Conservation (phyloP, 805 yeast species). For the Saccharomycopsis javanensis region DNA sequence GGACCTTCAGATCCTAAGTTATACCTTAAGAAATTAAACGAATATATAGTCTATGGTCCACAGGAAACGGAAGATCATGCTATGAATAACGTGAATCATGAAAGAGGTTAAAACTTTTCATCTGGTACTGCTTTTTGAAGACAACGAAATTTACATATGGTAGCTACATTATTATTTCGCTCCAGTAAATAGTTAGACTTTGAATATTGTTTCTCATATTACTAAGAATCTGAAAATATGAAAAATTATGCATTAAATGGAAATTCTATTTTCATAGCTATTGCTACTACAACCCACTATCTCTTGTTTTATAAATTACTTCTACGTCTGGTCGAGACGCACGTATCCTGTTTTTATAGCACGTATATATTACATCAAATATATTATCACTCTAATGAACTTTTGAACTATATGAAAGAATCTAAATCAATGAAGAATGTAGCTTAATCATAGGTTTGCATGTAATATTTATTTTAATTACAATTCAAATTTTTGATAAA, state of each 20-base stretch:
- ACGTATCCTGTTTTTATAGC: neutral
- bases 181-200: no score
- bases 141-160: neutral
- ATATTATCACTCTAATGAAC: neutral
- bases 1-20: constrained; percentile 69
- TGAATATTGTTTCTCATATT: no score
- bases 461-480: no score
- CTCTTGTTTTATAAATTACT: neutral
- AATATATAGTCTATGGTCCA: constrained; percentile 67
- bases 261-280: neutral
- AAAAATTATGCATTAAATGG: neutral
- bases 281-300: neutral
- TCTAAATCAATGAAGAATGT: neutral
- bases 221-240: no score
- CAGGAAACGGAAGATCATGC: constrained; percentile 31
- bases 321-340: neutral
- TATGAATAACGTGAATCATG: constrained; percentile 22
- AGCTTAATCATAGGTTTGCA: neutral
- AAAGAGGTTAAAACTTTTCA: constrained; percentile 24
- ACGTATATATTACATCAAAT: neutral
- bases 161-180: neutral
- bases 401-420: neutral
- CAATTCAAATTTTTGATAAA: neutral
- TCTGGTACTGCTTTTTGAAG: neutral
- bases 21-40: constrained; percentile 61